phyloP scores from a whole-genome alignment of 2,329 filamentous ascomycete genomes.

The Phialocephala sp. region DNA sequence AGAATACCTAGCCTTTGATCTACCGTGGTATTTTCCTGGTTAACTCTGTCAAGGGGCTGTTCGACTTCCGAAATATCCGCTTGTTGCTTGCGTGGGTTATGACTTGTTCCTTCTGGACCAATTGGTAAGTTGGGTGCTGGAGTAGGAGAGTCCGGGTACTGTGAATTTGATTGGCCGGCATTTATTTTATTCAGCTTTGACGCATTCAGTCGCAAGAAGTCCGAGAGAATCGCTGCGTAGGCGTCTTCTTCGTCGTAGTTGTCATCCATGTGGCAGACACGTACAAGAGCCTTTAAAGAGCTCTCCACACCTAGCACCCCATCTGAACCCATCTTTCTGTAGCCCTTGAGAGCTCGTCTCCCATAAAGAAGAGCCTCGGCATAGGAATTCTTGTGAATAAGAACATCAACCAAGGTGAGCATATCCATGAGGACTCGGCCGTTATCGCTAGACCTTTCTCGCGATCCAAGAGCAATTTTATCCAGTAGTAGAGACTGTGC shows the following conservation, averaged over 20 bases:
- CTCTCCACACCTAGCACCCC: conserved; percentile 12
- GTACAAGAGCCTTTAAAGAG: conserved; percentile 17
- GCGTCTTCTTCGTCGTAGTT: conserved; percentile 25
- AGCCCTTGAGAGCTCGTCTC: conserved; percentile 25
- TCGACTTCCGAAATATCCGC: too few relatives aligned
- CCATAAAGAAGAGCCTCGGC: conserved; percentile 27
- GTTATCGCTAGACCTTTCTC: not conserved
- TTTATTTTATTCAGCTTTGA: too few relatives aligned
- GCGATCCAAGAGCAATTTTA: not conserved
- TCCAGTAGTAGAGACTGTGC: not conserved
- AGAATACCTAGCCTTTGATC: too few relatives aligned
- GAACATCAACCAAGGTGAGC: conserved; percentile 21
- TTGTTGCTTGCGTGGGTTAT: too few relatives aligned
- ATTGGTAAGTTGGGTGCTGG: too few relatives aligned
- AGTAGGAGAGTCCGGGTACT: too few relatives aligned
- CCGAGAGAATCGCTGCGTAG: conserved; percentile 43
- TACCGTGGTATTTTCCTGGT: too few relatives aligned
- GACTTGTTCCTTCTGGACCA: too few relatives aligned
- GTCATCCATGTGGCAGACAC: conserved; percentile 15
- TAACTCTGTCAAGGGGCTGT: too few relatives aligned
- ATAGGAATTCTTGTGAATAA: conserved; percentile 19
- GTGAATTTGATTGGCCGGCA: too few relatives aligned
- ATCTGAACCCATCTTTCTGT: conserved; percentile 18
- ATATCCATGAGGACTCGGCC: conserved; percentile 12
- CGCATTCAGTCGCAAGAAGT: not conserved